phyloP scores from a whole-genome alignment of 331 rosid species.

The Ulmus americana region DNA sequence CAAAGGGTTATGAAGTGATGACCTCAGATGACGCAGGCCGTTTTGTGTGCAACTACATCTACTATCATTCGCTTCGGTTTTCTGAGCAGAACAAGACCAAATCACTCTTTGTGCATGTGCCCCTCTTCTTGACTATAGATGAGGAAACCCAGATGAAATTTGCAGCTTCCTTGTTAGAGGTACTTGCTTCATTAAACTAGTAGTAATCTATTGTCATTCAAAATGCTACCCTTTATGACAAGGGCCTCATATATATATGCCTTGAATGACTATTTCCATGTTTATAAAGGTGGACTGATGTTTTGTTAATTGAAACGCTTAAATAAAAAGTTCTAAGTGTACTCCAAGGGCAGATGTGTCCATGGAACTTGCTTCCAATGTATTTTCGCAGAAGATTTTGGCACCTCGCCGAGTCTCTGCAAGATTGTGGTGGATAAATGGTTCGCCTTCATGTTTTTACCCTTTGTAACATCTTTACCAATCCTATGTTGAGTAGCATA shows the following conservation, averaged over 20 bases:
- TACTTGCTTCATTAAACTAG: constrained; percentile 43
- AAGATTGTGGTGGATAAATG: too few species aligned
- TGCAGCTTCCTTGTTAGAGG: constrained; percentile 78
- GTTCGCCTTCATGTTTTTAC: too few species aligned
- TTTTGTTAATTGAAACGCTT: constrained; percentile 35
- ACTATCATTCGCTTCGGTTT: constrained; percentile 83
- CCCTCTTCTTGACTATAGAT: constrained; percentile 68
- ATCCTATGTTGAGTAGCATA: too few species aligned
- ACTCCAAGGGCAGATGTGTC: constrained; percentile 27
- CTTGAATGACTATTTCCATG: constrained; percentile 15
- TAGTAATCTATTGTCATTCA: constrained; percentile 22
- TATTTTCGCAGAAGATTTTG: constrained; percentile 14
- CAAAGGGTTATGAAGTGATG: constrained; percentile 72
- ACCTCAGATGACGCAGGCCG: constrained; percentile 90
- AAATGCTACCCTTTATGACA: constrained; percentile 9
- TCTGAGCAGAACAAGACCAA: constrained; percentile 64
- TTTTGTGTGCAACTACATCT: constrained; percentile 89
- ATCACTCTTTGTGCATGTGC: constrained; percentile 86
- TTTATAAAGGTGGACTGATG: constrained; percentile 34
- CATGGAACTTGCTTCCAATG: constrained; percentile 30
- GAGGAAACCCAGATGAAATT: constrained; percentile 84
- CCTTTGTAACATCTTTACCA: too few species aligned
- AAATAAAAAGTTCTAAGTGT: constrained; percentile 24
- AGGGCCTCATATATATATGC: constrained; percentile 14
- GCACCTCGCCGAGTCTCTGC: constrained; percentile 17